Evolutionary conservation across 768 basidiomycete genomes (phyloP).

Genomic region (Mycena leptocephala): DNA sequence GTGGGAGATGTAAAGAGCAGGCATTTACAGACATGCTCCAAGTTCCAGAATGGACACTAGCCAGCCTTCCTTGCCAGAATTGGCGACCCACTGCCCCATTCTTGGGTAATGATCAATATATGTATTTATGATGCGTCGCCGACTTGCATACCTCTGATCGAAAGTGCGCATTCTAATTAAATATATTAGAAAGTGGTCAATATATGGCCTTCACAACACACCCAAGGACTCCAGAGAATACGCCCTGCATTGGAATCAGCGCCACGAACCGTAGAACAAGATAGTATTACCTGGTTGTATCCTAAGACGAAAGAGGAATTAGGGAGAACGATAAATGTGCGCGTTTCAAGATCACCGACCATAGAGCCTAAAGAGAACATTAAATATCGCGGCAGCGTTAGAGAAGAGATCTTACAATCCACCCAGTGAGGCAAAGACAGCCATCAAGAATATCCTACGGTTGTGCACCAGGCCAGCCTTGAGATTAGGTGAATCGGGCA

Average conservation of each 20-base stretch:
- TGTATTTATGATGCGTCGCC: too few species aligned
- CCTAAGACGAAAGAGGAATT: conserved; percentile 55
- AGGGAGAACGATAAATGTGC: neutral
- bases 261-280: neutral
- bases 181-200: conserved; percentile 8
- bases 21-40: conserved; percentile 64
- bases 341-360: conserved; percentile 55
- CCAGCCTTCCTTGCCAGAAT: conserved; percentile 76
- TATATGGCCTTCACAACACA: conserved; percentile 45
- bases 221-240: conserved; percentile 84
- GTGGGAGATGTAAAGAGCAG: neutral
- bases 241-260: conserved; percentile 63
- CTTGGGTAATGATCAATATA: conserved; percentile 38
- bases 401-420: conserved; percentile 63
- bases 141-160: conserved; percentile 45
- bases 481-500: neutral
- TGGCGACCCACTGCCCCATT: conserved; percentile 70
- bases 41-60: conserved; percentile 83
- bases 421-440: conserved; percentile 86
- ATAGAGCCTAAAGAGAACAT: conserved; percentile 65
- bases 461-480: conserved; percentile 80
- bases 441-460: conserved; percentile 74
- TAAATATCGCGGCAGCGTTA: conserved; percentile 1
- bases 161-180: conserved; percentile 66
- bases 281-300: conserved; percentile 71